Base-by-base conservation (phyloP, 2,329 filamentous ascomycete species). In the Talaromyces atroroseus region DNA sequence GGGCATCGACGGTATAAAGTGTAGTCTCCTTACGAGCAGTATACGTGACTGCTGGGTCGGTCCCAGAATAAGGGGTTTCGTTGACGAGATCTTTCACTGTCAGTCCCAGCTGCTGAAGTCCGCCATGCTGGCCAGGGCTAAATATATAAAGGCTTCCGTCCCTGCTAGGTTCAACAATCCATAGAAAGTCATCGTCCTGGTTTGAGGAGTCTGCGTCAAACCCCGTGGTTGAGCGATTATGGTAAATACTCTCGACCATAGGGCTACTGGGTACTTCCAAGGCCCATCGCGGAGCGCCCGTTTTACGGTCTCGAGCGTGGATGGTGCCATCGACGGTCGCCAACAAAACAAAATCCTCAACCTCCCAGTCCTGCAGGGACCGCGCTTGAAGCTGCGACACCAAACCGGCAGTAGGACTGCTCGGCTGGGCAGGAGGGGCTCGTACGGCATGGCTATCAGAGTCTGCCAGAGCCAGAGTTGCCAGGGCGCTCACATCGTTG, bases 341-440 rank as follows among this genome's bases (percentile, higher is more conserved):
- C 88, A 99, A 82, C 81, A 99, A 90, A 79, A 97, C 89, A 84
- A 96, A 95, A 81, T 97, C 92, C 89, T 97, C 92, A 78, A 96
- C 92, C 88, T 96, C 90, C 92, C 92, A 97, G 79, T 96, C 92
- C 84, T 92, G 88, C 83, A 97, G 82, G 82, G 88, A 95, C 85
- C 92, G 92, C 92, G 91, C 92, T 88, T 82, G 81, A 73, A 89
- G 87, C 87, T 87, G 88, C 88, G 89, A 86, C 79, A 87, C 83
- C 75, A 88, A 80, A 67, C 85, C 85, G 73, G 81, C 80, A 73
- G 81, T 78, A 57, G 76, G 75, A 71, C 80, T 82, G 76, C 82
- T 83, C 72, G 80, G 78, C 77, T 84, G 83, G 81, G 84, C 85
- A 84, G 84, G 84, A 84, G 88, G 89, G 90, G 91, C 92, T 96